Base-by-base conservation (phyloP, 306 rosid genomes). In the Lotus japonicus region DNA sequence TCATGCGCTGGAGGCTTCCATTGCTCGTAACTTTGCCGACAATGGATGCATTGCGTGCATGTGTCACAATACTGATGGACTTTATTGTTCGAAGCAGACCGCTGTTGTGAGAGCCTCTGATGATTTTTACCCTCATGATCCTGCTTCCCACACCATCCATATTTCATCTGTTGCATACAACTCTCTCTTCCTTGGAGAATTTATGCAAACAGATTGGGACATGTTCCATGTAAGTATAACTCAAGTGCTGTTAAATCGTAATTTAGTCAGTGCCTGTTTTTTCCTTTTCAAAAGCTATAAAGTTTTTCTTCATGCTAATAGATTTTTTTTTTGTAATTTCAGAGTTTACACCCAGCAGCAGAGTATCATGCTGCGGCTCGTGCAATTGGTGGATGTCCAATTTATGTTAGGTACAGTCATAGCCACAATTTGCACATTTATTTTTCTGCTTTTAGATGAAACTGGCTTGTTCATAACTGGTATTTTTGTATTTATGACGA, bases 131-230 rank as follows among this genome's bases (percentile, higher is more conserved):
- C 97, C 97, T 2, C 88, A 35, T 0, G 97, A 95, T 70, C 99
- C 99, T 3, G 96, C 97, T 74, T 95, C 97, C 6, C 97, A 95
- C 74, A 95, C 99, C 10, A 85, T 95, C 69, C 99, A 88, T 74
- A 87, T 95, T 64, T 88, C 99, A 1, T 95, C 99, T 50, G 99
- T 95, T 41, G 99, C 96, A 8, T 95, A 88, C 77, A 95, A 95
- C 78, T 84, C 96, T 2, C 86, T 95, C 45, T 95, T 95, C 83
- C 97, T 95, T 11, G 97, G 99, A 48, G 99, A 95, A 73, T 88
- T 95, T 67, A 88, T 95, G 99, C 97, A 90, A 44, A 95, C 99
- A 39, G 99, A 95, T 53, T 95, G 99, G 97, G 99, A 95, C 68
- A 95, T 95, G 99, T 95, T 95, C 84, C 99, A 90, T 48, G 97